Base-by-base conservation (phyloP, 305 asterid species). In the Solanum aculeatissimum region DNA sequence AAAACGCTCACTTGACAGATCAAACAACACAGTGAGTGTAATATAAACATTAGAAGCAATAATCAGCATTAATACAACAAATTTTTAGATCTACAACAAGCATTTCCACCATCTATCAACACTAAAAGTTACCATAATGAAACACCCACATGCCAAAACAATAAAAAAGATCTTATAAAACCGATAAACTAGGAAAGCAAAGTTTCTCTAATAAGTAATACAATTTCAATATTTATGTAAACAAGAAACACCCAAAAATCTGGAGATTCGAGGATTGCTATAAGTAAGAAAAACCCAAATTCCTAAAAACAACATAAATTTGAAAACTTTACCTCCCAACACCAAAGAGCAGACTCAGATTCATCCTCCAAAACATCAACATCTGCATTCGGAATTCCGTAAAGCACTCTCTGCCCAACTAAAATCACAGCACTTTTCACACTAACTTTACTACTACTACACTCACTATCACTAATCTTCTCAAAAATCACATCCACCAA, bases 291-390 rank as follows among this genome's bases (percentile, higher is more conserved):
- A 29, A 49, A 47, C 49, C 23, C 47, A 83, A 15, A 63, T 27
- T 38, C 9, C 2, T 47, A 47, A 10, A 47, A 47, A 11, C 12
- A 63, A 63, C 70, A 2, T 14, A 23, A 75, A 15, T 27, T 27
- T 4, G 18, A 8, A 84, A 66, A 78, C 8, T 35, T 47, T 80
- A 97, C 99, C 99, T 97, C 99, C 99, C 99, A 97, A 80, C 93
- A 94, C 98, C 98, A 95, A 62, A 95, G 95, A 71, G 97, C 93
- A 68, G 84, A 72, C 81, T 91, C 97, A 32, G 91, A 85, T 27
- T 94, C 98, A 86, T 97, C 98, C 90, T 97, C 98, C 91, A 97
- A 89, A 45, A 95, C 88, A 89, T 97, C 98, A 79, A 98, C 95
- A 86, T 97, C 98, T 13, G 86, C 88, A 86, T 88, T 53, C 15